Percentiles rank a stretch among this genome's conserved stretches.
phyloP scores from a whole-genome alignment of 2,329 filamentous ascomycete species.

The Fusarium proliferatum region DNA sequence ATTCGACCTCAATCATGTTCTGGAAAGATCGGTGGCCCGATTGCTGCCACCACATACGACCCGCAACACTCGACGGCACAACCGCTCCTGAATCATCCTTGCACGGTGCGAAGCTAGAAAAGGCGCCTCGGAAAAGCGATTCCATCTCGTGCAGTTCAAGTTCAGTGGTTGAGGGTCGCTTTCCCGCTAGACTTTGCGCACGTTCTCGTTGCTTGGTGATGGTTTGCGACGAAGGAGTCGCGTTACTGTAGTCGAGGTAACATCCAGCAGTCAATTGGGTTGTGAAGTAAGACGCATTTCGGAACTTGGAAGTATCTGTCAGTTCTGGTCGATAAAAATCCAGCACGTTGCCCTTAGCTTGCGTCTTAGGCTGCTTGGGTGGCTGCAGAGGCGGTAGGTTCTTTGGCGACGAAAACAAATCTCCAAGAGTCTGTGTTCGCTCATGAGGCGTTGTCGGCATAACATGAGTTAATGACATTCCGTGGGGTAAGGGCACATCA shows the following conservation, averaged over 20 bases:
- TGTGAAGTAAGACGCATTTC: slow-evolving; percentile 71
- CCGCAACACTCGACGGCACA: slow-evolving; percentile 73
- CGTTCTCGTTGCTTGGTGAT: slow-evolving; percentile 77
- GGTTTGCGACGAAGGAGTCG: slow-evolving; percentile 64
- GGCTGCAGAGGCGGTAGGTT: slow-evolving; percentile 74
- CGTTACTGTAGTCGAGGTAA: slow-evolving; percentile 77
- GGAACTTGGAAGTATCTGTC: slow-evolving; percentile 65
- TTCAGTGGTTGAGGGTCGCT: slow-evolving; percentile 66
- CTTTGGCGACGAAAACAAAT: slow-evolving; percentile 77
- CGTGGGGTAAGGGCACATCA: slow-evolving; percentile 73
- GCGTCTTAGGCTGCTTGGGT: slow-evolving; percentile 77
- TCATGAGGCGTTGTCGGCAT: slow-evolving; percentile 53
- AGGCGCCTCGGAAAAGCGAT: slow-evolving; percentile 78
- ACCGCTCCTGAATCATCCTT: slow-evolving; percentile 79
- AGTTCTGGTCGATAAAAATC: slow-evolving; percentile 66
- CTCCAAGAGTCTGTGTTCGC: slow-evolving; percentile 74
- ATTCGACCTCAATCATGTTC: slow-evolving; percentile 68
- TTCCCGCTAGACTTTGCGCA: slow-evolving; percentile 73
- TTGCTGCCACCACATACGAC: slow-evolving; percentile 81
- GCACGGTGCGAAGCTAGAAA: slow-evolving; percentile 82
- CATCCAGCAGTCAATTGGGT: slow-evolving; percentile 74
- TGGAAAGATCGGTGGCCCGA: slow-evolving; percentile 74
- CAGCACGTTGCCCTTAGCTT: slow-evolving; percentile 70
- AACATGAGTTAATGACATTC: slow-evolving; percentile 66
- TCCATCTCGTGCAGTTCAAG: slow-evolving; percentile 76